Conservation (phyloP, 176 grass and related monocot genomes). For the Lolium multiflorum region DNA sequence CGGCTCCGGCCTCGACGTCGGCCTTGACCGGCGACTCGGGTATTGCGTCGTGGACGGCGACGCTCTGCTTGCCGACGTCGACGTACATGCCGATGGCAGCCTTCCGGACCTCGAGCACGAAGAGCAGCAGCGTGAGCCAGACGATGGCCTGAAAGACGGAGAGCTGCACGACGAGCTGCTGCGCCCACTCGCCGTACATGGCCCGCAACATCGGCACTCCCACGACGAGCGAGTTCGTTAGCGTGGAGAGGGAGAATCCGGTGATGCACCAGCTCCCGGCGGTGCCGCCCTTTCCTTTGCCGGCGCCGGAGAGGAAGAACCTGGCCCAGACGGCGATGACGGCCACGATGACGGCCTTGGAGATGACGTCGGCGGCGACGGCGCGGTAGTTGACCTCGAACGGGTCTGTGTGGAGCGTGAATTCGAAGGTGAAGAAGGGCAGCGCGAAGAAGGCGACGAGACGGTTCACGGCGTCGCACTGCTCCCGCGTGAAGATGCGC, state of each 20-base stretch:
- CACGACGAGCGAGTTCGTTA: constrained; percentile 89
- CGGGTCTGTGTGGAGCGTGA: constrained; percentile 91
- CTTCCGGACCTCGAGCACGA: constrained; percentile 89
- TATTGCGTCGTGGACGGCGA: not conserved
- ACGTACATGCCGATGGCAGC: constrained; percentile 57
- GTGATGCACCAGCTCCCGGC: constrained; percentile 75
- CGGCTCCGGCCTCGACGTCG: not conserved
- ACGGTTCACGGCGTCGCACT: constrained; percentile 95
- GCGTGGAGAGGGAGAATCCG: constrained; percentile 71
- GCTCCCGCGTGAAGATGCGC: constrained; percentile 83
- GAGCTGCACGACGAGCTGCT: constrained; percentile 93
- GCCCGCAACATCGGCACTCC: constrained; percentile 77
- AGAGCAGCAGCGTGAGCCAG: constrained; percentile 79
- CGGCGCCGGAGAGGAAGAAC: constrained; percentile 52
- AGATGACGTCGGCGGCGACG: constrained; percentile 84
- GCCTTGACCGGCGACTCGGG: constrained; percentile 31
- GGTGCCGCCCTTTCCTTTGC: constrained; percentile 52
- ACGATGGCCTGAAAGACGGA: constrained; percentile 85
- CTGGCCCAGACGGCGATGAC: constrained; percentile 69
- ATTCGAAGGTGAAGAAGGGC: constrained; percentile 94
- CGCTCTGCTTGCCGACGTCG: not conserved
- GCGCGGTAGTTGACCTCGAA: constrained; percentile 92
- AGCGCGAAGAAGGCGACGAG: constrained; percentile 86
- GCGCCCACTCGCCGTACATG: constrained; percentile 97
- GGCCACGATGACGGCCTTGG: constrained; percentile 65